phyloP scores from a whole-genome alignment of 768 basidiomycete species.

The Russula lepida region DNA sequence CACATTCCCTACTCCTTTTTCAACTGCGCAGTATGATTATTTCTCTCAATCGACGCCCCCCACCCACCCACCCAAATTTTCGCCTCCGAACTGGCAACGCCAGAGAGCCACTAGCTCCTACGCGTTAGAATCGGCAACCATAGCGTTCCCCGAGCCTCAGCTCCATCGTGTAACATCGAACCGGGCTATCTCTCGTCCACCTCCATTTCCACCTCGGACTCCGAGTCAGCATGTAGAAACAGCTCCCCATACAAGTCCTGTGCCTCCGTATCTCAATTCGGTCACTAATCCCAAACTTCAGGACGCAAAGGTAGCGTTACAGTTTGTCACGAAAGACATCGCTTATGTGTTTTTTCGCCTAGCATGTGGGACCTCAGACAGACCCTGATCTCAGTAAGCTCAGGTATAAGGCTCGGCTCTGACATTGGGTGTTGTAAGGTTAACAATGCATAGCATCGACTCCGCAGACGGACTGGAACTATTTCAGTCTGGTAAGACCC shows the following conservation, averaged over 20 bases:
- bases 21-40: not conserved
- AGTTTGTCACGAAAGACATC: not conserved
- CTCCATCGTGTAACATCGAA: slow-evolving; percentile 40
- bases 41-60: not conserved
- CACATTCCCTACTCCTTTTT: not conserved
- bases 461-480: slow-evolving; percentile 54
- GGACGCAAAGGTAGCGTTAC: slow-evolving; percentile 11
- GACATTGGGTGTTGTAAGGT: not conserved
- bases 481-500: slow-evolving; percentile 60
- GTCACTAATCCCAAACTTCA: not conserved
- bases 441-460: slow-evolving; percentile 37
- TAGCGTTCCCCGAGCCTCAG: slow-evolving; percentile 47
- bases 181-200: slow-evolving; percentile 23
- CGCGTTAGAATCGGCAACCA: slow-evolving; percentile 20
- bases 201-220: not conserved
- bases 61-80: not conserved
- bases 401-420: slow-evolving; percentile 1
- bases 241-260: not conserved
- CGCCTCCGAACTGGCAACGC: slow-evolving; percentile 12
- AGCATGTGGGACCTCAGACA: slow-evolving; percentile 16
- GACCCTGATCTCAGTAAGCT: slow-evolving; percentile 25
- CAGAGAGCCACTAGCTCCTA: slow-evolving; percentile 19
- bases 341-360: not conserved
- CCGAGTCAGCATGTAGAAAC: not conserved
- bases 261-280: not conserved